Evolutionary conservation across 2,329 filamentous ascomycete genomes (phyloP), one percentile per base, ranked within the genome.

Genomic region (Mycosphaerella arachidis): DNA sequence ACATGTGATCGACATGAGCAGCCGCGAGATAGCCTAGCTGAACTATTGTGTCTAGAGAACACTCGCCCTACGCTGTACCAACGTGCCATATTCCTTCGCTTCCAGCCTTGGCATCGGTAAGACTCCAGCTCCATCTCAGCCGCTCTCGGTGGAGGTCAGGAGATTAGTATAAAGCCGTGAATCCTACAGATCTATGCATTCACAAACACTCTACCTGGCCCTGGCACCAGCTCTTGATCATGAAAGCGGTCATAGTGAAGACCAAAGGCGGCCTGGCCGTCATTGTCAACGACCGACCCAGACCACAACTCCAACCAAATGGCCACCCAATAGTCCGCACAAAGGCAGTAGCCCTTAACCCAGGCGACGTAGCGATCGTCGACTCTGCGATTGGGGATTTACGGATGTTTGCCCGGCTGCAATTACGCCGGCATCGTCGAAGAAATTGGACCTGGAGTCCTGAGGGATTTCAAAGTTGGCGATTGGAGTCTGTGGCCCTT

Each of bases 341-440:
- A 35, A 6, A 46, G 13, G 74, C 74, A 18, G 66, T 73, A 10
- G 74, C 73, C 6, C 68, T 77, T 35, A 76, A 76, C 59, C 72
- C 73, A 3, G 64, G 71, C 6, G 77, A 79, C 59, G 72, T 66
- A 48, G 66, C 67, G 6, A 64, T 74, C 16, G 70, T 75, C 60
- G 57, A 53, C 51, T 45, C 57, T 53, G 67, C 63, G 37, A 10
- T 64, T 63, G 18, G 65, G 50, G 45, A 45, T 40, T 12, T 50
- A n/a, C n/a, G 60, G 58, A n/a, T 66, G 63, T 40, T 70, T 75
- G 43, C 53, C 66, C 10, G 68, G 68, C 43, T 52, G 54, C 13
- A 67, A 69, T 24, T 56, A 66, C 18, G 63, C 67, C 1, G 68
- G 68, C 27, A 58, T 60, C 30, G 61, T 73, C 4, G 63, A 68